A percentile compares a stretch with the other conserved stretches of the same genome.
phyloP scores from a whole-genome alignment of 139 green algal species.

The Pseudopediastrum boryanum region DNA sequence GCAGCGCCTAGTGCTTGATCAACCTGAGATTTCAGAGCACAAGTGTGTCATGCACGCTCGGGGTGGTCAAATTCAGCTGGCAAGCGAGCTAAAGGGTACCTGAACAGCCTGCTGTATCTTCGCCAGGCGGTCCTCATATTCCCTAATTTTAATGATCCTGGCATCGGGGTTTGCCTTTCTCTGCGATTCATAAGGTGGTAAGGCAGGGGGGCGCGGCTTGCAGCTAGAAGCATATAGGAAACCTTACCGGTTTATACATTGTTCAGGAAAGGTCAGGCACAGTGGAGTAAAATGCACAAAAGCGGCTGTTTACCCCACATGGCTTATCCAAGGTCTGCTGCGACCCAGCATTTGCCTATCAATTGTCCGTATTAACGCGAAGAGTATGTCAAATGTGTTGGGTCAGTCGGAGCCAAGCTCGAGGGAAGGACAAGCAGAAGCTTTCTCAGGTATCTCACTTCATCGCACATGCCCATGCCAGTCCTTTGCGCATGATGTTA shows the following conservation, averaged over 20 bases:
- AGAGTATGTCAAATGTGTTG: too few relatives aligned
- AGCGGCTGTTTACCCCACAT: background rate
- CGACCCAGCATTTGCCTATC: background rate
- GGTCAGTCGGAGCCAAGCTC: too few relatives aligned
- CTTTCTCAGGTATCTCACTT: too few relatives aligned
- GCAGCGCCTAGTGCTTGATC: conserved; percentile 15
- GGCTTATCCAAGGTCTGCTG: background rate
- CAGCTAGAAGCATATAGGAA: background rate
- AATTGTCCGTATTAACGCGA: background rate
- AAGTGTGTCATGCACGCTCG: background rate
- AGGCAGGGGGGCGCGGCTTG: background rate
- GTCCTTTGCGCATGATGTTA: too few relatives aligned
- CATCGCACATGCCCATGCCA: too few relatives aligned
- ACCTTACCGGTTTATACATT: background rate
- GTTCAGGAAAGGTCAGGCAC: background rate
- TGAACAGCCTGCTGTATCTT: conserved; percentile 41
- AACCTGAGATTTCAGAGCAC: too few relatives aligned
- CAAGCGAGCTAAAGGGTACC: conserved; percentile 1
- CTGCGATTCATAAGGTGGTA: background rate
- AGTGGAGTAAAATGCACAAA: background rate
- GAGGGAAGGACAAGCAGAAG: too few relatives aligned
- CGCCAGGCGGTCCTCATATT: conserved; percentile 51
- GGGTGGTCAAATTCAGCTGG: background rate
- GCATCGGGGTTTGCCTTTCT: conserved; percentile 39
- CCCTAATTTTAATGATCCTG: conserved; percentile 55